Conservation (phyloP, 1,284 basidiomycete species). For the Trametes polyzona region DNA sequence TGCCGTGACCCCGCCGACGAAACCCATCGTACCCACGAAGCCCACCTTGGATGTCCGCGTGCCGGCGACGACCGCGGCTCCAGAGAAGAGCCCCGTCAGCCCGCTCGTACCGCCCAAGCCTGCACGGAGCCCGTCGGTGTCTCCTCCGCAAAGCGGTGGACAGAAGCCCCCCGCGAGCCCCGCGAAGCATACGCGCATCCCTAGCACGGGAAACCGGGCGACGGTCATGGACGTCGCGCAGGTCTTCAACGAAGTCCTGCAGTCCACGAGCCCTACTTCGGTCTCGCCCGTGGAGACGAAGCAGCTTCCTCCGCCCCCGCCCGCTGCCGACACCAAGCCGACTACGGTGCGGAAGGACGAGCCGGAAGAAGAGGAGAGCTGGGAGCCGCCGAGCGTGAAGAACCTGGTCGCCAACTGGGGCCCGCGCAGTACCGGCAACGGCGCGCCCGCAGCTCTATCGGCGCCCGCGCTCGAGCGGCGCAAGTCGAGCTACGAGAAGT, state of each 20-base stretch:
- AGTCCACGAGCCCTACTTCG: slow-evolving; percentile 6
- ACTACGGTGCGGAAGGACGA: not conserved
- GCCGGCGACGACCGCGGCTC: not conserved
- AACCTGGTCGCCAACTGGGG: slow-evolving; percentile 32
- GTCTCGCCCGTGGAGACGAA: slow-evolving; percentile 8
- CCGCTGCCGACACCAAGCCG: not conserved
- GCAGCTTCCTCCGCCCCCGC: slow-evolving; percentile 3
- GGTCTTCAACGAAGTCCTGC: slow-evolving; percentile 47
- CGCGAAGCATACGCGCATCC: slow-evolving; percentile 54
- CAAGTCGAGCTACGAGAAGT: slow-evolving; percentile 68
- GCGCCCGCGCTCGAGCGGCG: slow-evolving; percentile 50
- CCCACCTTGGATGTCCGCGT: slow-evolving; percentile 16
- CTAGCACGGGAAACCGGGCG: slow-evolving; percentile 69
- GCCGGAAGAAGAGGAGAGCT: slow-evolving; percentile 18
- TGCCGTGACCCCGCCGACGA: not conserved
- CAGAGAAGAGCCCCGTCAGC: slow-evolving; percentile 16
- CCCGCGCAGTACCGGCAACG: slow-evolving; percentile 14
- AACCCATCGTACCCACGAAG: slow-evolving; percentile 11
- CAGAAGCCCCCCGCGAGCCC: slow-evolving; percentile 31
- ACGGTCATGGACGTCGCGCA: slow-evolving; percentile 80
- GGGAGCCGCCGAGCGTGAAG: slow-evolving; percentile 29
- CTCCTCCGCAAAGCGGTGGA: slow-evolving; percentile 19
- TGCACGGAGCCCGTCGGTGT: slow-evolving; percentile 13
- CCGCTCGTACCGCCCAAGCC: slow-evolving; percentile 13
- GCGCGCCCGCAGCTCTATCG: slow-evolving; percentile 2